Evolutionary conservation across 1,284 basidiomycete species (phyloP).

Genomic region (Acaromyces ingoldii): DNA sequence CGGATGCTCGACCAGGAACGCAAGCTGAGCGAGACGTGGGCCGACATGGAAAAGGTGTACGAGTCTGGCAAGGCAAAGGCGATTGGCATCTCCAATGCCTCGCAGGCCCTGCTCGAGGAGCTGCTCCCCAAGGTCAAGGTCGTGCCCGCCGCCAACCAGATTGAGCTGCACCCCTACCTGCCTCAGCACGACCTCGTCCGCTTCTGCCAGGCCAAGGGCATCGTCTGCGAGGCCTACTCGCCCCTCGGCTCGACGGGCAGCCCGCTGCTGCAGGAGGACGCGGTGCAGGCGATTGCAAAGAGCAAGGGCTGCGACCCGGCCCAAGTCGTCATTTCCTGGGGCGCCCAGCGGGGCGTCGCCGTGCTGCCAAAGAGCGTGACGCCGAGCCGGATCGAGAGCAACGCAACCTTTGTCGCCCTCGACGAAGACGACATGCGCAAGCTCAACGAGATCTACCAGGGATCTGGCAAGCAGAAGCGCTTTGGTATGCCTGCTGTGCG

Average conservation of each 20-base stretch:
- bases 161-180: slow-evolving; percentile 35
- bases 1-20: slow-evolving; percentile 61
- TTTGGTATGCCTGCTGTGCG: slow-evolving; percentile 30
- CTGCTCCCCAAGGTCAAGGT: slow-evolving; percentile 61
- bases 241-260: slow-evolving; percentile 32
- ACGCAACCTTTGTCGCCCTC: slow-evolving; percentile 24
- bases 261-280: slow-evolving; percentile 22
- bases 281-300: slow-evolving; percentile 30
- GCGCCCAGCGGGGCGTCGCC: slow-evolving; percentile 26
- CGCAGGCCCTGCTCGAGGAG: slow-evolving; percentile 34
- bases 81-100: slow-evolving; percentile 60
- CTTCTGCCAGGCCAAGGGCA: slow-evolving; percentile 55
- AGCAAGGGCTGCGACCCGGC: slow-evolving; percentile 24
- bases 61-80: slow-evolving; percentile 69
- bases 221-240: slow-evolving; percentile 30
- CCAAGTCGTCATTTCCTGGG: slow-evolving; percentile 35
- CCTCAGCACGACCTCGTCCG: slow-evolving; percentile 76
- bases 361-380: slow-evolving; percentile 37
- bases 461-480: slow-evolving; percentile 26
- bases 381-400: slow-evolving; percentile 33
- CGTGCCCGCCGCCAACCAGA: slow-evolving; percentile 67
- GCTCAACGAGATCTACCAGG: slow-evolving; percentile 33
- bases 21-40: slow-evolving; percentile 71
- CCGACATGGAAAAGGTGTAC: slow-evolving; percentile 69
- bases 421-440: slow-evolving; percentile 29